Evolutionary conservation across 257 asterid species (phyloP).

Genomic region (Asclepias syriaca): DNA sequence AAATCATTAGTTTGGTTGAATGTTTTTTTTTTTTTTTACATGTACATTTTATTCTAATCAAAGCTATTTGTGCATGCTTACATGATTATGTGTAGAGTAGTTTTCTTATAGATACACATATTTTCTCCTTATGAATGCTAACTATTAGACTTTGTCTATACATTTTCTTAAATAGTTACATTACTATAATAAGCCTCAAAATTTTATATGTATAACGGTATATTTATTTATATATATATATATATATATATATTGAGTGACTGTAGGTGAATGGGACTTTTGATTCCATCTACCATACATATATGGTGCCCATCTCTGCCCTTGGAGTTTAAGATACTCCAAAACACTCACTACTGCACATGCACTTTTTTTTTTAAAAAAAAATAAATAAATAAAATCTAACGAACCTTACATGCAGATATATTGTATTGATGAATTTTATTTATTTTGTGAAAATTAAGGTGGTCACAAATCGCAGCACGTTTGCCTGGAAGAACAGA

Average conservation of each 20-base stretch:
- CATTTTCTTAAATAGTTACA: too few relatives aligned
- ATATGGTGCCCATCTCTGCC: not conserved
- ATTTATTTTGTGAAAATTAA: too few relatives aligned
- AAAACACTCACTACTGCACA: not conserved
- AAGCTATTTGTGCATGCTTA: not conserved
- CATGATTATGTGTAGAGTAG: not conserved
- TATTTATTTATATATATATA: too few relatives aligned
- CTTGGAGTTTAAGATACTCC: slow-evolving; percentile 17
- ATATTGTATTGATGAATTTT: not conserved
- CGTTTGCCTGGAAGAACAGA: slow-evolving; percentile 61
- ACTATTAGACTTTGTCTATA: too few relatives aligned
- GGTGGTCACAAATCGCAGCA: slow-evolving; percentile 71
- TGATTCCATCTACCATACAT: not conserved
- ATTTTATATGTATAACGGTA: too few relatives aligned
- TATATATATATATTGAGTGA: not conserved
- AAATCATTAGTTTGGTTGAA: slow-evolving; percentile 1
- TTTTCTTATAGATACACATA: not conserved
- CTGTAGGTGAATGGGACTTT: slow-evolving; percentile 4
- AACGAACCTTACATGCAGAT: not conserved
- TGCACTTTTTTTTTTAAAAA: not conserved
- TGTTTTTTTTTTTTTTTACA: not conserved
- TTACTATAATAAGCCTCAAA: too few relatives aligned
- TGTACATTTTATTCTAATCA: not conserved
- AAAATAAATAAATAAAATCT: slow-evolving; percentile 13
- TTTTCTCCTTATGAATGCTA: too few relatives aligned